A percentile compares a stretch with the other conserved stretches of the same genome.
phyloP scores from a whole-genome alignment of 208 protist species.

The Acanthamoeba sp. region DNA sequence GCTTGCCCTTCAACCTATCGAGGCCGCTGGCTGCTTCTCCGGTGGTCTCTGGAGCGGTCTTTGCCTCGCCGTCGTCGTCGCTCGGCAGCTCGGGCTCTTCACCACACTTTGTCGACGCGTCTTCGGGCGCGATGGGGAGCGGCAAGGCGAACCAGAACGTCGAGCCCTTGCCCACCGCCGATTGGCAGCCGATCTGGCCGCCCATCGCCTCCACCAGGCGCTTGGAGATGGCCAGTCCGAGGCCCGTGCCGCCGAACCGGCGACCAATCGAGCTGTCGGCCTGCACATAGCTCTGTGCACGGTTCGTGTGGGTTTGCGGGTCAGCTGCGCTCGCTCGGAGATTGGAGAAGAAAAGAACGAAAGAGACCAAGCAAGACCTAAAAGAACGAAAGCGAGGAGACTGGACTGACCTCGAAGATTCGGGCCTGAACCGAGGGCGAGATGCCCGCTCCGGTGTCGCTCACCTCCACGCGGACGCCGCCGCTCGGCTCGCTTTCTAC shows the following conservation, averaged over 20 bases:
- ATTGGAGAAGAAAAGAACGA: too few relatives aligned
- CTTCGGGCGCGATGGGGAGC: neutral
- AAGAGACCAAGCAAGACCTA: too few relatives aligned
- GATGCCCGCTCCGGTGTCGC: neutral
- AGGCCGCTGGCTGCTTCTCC: neutral
- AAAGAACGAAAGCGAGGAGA: too few relatives aligned
- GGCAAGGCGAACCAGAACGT: slow-evolving; percentile 47
- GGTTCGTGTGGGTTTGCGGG: too few relatives aligned
- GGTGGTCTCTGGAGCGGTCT: too few relatives aligned
- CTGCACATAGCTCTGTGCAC: neutral
- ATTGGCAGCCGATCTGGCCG: slow-evolving; percentile 14
- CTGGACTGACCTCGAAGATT: neutral
- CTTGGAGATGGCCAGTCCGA: slow-evolving; percentile 26
- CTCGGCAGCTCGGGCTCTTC: neutral
- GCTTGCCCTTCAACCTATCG: neutral
- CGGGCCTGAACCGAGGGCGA: neutral
- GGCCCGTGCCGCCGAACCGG: neutral
- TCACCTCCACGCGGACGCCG: neutral
- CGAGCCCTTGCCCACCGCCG: neutral
- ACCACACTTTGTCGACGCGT: too few relatives aligned
- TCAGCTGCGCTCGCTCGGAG: too few relatives aligned
- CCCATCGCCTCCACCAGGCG: slow-evolving; percentile 34
- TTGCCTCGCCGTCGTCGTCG: too few relatives aligned
- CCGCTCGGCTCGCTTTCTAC: neutral
- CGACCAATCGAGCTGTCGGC: neutral